These are phyloP conservation scores for Akanthomyces lecanii DNA, from an alignment of 2,329 filamentous ascomycete species.

Conservation along the genomic window DNA sequence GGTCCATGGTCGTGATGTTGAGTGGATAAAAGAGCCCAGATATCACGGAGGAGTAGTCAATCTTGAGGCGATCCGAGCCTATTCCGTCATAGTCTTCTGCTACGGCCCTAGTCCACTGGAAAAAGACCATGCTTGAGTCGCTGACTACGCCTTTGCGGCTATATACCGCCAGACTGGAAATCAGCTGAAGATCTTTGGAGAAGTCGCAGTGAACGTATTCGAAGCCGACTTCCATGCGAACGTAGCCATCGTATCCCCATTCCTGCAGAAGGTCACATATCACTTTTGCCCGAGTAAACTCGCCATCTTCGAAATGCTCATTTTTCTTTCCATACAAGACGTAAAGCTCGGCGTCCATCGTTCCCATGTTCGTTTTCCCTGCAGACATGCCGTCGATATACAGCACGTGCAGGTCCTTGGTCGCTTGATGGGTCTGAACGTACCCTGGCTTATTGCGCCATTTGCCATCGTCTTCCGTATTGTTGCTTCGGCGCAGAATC, in stretches of 20 bases:
- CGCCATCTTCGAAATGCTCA: conserved; percentile 35
- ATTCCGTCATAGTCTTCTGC: conserved; percentile 44
- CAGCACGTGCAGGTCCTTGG: conserved; percentile 53
- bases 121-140: conserved; percentile 27
- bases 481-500: neutral
- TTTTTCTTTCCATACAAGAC: conserved; percentile 41
- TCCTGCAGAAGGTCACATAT: conserved; percentile 51
- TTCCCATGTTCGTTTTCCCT: conserved; percentile 61
- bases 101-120: conserved; percentile 39
- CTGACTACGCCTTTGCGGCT: conserved; percentile 21
- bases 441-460: conserved; percentile 41
- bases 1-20: conserved; percentile 42
- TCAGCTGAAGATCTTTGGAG: conserved; percentile 34
- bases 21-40: conserved; percentile 48
- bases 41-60: conserved; percentile 50
- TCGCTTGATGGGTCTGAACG: conserved; percentile 62
- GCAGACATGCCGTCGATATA: conserved; percentile 69
- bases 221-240: conserved; percentile 67
- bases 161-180: conserved; percentile 29
- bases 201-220: conserved; percentile 69
- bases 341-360: conserved; percentile 62
- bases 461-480: conserved; percentile 19
- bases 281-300: conserved; percentile 47
- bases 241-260: conserved; percentile 60
- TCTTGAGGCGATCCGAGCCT: conserved; percentile 34